These are phyloP conservation scores for Trypanosoma cruzi DNA, from an alignment of 208 protist species.

Conservation along the genomic window DNA sequence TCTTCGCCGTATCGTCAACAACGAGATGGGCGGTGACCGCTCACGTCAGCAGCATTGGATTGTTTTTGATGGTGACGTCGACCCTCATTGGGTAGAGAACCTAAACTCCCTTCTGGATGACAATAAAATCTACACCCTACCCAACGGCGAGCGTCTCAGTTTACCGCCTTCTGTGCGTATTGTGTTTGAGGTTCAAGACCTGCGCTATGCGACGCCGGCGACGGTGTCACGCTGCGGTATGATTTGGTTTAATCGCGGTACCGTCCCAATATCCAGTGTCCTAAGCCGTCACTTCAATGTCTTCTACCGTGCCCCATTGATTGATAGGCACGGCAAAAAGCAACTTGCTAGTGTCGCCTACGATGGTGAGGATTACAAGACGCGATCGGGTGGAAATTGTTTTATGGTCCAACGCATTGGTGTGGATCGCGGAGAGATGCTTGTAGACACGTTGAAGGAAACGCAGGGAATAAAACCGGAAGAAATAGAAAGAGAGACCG, in stretches of 20 bases:
- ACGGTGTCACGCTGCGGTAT: slow-evolving; percentile 99
- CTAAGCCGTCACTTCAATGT: slow-evolving; percentile 28
- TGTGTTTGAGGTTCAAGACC: slow-evolving; percentile 98
- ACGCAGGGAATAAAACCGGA: neutral
- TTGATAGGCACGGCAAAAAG: slow-evolving; percentile 20
- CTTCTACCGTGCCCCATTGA: slow-evolving; percentile 24
- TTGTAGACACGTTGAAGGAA: neutral
- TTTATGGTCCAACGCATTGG: slow-evolving; percentile 10
- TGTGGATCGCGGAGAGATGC: neutral
- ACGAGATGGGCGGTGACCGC: slow-evolving; percentile 44
- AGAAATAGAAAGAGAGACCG: neutral
- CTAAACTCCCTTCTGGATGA: slow-evolving; percentile 99
- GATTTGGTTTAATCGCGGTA: slow-evolving; percentile 98
- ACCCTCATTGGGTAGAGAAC: slow-evolving; percentile 99
- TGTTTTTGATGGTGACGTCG: slow-evolving; percentile 98
- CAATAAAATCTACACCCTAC: slow-evolving; percentile 99
- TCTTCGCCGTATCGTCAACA: slow-evolving; percentile 96
- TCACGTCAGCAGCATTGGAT: slow-evolving; percentile 96
- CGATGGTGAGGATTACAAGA: neutral
- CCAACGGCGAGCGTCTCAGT: slow-evolving; percentile 99
- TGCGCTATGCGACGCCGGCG: slow-evolving; percentile 97
- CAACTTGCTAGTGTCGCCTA: neutral
- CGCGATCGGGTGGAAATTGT: slow-evolving; percentile 13
- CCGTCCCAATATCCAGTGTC: slow-evolving; percentile 90
- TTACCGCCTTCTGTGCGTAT: slow-evolving; percentile 97